Evolutionary conservation across 2,329 filamentous ascomycete genomes (phyloP).

Genomic region (Monosporascus cannonballus): DNA sequence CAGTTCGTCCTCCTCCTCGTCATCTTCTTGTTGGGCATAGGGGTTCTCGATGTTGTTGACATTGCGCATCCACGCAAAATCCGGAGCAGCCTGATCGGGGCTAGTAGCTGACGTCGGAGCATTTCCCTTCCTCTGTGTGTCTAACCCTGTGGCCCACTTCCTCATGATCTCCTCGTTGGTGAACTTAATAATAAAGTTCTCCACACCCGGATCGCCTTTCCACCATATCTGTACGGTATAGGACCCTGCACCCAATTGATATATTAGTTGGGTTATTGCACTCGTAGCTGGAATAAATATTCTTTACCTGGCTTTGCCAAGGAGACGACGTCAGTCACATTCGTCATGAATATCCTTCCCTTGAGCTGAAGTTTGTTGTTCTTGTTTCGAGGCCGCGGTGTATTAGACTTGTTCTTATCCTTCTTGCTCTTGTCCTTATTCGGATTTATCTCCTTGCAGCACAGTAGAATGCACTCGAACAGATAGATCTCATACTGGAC

Average conservation of each 20-base stretch:
- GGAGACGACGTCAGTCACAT: slow-evolving; percentile 90
- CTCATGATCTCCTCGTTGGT: slow-evolving; percentile 86
- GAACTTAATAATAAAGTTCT: slow-evolving; percentile 95
- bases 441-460: slow-evolving; percentile 89
- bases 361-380: slow-evolving; percentile 88
- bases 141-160: slow-evolving; percentile 80
- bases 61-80: slow-evolving; percentile 76
- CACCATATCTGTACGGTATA: slow-evolving; percentile 98
- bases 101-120: slow-evolving; percentile 40
- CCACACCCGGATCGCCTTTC: slow-evolving; percentile 92
- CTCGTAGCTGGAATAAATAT: not conserved
- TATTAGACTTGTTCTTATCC: slow-evolving; percentile 51
- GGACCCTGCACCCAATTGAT: slow-evolving; percentile 51
- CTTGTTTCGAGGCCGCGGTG: slow-evolving; percentile 54
- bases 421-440: slow-evolving; percentile 79
- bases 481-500: slow-evolving; percentile 91
- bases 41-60: slow-evolving; percentile 70
- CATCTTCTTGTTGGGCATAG: slow-evolving; percentile 61
- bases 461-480: slow-evolving; percentile 90
- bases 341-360: slow-evolving; percentile 97
- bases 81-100: slow-evolving; percentile 51
- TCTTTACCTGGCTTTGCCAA: slow-evolving; percentile 76
- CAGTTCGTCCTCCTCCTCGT: slow-evolving; percentile 41
- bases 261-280: slow-evolving; percentile 7
- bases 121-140: slow-evolving; percentile 65